Percentiles rank a stretch among this genome's conserved stretches.
Evolutionary conservation across 176 grass and related monocot genomes (phyloP).

Genomic region (Zizania latifolia): DNA sequence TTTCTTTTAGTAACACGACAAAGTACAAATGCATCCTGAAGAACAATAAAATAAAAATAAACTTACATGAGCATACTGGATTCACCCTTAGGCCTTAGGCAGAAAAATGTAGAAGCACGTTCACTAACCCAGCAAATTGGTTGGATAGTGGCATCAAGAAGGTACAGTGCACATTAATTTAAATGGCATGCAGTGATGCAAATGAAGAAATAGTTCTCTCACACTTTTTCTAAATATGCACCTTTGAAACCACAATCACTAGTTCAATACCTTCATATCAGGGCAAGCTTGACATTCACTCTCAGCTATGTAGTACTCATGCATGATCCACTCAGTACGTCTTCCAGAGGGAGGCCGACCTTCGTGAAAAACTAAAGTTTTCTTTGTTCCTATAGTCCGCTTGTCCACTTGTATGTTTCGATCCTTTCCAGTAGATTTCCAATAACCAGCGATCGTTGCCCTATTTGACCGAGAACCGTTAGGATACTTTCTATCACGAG

Average conservation of each 20-base stretch:
- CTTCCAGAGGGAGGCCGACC: conserved; percentile 72
- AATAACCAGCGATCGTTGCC: conserved; percentile 71
- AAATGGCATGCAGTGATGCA: not conserved
- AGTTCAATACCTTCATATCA: conserved; percentile 58
- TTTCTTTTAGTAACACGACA: conserved; percentile 86
- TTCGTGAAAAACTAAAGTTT: conserved; percentile 94
- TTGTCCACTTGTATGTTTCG: conserved; percentile 53
- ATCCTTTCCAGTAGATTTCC: conserved; percentile 98
- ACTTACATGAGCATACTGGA: conserved; percentile 27
- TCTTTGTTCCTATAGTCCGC: conserved; percentile 71
- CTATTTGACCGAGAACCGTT: conserved; percentile 72
- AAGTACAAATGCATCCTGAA: conserved; percentile 86
- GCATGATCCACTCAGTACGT: conserved; percentile 96
- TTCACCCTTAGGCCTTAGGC: conserved; percentile 1
- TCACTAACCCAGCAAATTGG: not conserved
- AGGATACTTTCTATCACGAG: conserved; percentile 79
- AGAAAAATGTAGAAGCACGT: not conserved
- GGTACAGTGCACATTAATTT: conserved; percentile 3
- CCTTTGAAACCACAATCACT: not conserved
- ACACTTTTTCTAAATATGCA: not conserved
- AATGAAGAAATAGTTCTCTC: not conserved
- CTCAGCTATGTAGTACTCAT: conserved; percentile 75
- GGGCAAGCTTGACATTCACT: conserved; percentile 56
- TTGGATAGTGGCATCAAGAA: not conserved
- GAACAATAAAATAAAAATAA: not conserved